Conservation (phyloP, 2,329 filamentous ascomycete species). For the Zasmidium angulare region DNA sequence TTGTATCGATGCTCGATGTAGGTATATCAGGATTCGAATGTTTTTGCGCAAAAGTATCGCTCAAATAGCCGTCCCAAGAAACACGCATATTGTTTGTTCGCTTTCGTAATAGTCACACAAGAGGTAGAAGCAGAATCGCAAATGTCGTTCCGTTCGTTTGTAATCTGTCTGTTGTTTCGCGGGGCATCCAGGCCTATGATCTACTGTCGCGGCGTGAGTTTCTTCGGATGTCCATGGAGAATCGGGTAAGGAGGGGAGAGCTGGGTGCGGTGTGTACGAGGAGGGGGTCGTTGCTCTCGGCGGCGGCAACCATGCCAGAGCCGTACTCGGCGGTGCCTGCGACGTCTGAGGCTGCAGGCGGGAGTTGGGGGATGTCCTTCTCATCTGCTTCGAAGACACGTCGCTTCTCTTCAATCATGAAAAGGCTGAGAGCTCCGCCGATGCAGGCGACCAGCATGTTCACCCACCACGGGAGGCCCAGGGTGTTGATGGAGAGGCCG, state of each 20-base stretch:
- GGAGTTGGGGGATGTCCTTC: constrained; percentile 22
- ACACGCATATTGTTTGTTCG: not conserved
- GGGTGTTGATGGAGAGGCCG: constrained; percentile 77
- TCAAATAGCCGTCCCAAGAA: constrained; percentile 20
- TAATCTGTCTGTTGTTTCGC: not conserved
- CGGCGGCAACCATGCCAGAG: constrained; percentile 25
- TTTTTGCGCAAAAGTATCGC: constrained; percentile 12
- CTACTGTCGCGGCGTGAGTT: constrained; percentile 22
- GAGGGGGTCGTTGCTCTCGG: constrained; percentile 27
- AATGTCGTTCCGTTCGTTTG: constrained; percentile 2
- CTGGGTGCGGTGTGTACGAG: constrained; percentile 22
- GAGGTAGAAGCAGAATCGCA: constrained; percentile 2
- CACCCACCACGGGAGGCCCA: constrained; percentile 91
- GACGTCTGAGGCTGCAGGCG: constrained; percentile 21
- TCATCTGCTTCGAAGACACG: constrained; percentile 28
- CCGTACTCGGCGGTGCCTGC: constrained; percentile 21
- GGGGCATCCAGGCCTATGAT: constrained; percentile 18
- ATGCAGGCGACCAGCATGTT: constrained; percentile 72
- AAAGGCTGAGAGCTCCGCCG: constrained; percentile 73
- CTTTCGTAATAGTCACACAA: not conserved
- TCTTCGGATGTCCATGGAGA: constrained; percentile 25
- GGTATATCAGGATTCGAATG: constrained; percentile 8
- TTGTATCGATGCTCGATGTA: constrained; percentile 16
- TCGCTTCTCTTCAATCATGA: constrained; percentile 53
- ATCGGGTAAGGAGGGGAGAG: constrained; percentile 29